Evolutionary conservation across 1,139 yeast species (phyloP), one percentile per base, ranked within the genome.

Genomic region (Scheffersomyces parashehatae): DNA sequence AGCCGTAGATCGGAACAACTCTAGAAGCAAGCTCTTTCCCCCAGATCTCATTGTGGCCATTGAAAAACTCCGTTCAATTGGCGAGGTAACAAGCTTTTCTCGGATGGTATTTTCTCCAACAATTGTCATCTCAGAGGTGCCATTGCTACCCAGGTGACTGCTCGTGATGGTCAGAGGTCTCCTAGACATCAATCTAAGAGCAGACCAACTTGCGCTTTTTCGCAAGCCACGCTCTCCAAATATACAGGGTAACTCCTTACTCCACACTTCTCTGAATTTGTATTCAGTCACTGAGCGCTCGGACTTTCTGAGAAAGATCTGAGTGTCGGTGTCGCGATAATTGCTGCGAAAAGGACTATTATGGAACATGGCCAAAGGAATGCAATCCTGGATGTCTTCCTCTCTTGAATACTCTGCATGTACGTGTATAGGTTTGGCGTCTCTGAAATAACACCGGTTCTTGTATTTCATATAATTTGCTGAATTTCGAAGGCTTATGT

Each of bases 171-270:
- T 20, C 26, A 20, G 26, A 20, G 26, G 26, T 20, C 8, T 20
- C 26, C 26, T 20, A 8, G 26, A 6, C 26, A 20, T 20, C 26
- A 20, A 5, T 8, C 53, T 42, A 36, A 49, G 37, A 12, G 37
- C 45, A 5, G 53, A 41, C 57, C 57, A 53, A 32, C 55, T 51
- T 5, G 37, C 14, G 20, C 42, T 40, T 15, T 44, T 49, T 28
- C 39, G 38, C 14, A 39, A 26, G 9, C 15, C 13, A 29, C 29
- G 36, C 26, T 36, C 13, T 16, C 33, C 24, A 20, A 37, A 43
- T 40, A 45, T 16, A 46, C 29, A 30, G 37, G 65, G 65, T 8
- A 62, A 38, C 9, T 52, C 59, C 9, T 36, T 39, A 44, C 60
- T 56, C 62, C 65, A 62, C 1, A 61, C 38, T 24, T 31, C 20